These are phyloP conservation scores for Dioscorea zingiberensis DNA, from an alignment of 106 monocot genomes.

Conservation along the genomic window DNA sequence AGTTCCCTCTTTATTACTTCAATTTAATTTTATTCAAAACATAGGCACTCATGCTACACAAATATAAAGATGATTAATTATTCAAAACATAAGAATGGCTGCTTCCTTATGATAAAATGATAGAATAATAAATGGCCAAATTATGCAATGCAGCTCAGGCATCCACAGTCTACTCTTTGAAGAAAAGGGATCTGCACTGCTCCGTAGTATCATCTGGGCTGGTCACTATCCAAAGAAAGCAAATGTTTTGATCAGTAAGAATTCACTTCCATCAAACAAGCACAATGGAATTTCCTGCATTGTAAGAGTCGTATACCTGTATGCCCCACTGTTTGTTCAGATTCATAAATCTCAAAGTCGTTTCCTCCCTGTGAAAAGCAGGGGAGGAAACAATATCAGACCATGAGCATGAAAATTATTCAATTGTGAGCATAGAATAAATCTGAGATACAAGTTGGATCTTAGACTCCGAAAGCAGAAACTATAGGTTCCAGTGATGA, in stretches of 20 bases:
- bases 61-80: too few species aligned
- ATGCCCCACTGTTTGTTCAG: slow-evolving; percentile 80
- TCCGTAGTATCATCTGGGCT: slow-evolving; percentile 44
- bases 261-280: background rate
- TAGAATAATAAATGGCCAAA: too few species aligned
- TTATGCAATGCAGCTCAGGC: too few species aligned
- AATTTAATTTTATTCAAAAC: too few species aligned
- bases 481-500: too few species aligned
- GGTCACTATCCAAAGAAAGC: slow-evolving; percentile 28
- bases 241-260: background rate
- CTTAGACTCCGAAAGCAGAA: background rate
- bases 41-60: too few species aligned
- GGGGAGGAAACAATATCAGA: background rate
- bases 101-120: too few species aligned
- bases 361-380: slow-evolving; percentile 74
- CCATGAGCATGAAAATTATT: background rate
- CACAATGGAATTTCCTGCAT: background rate
- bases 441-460: too few species aligned
- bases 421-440: too few species aligned
- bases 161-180: slow-evolving; percentile 10
- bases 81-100: too few species aligned
- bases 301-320: slow-evolving; percentile 36
- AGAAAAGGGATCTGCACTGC: slow-evolving; percentile 38
- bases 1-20: too few species aligned
- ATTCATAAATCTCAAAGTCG: slow-evolving; percentile 88